phyloP scores from a whole-genome alignment of 139 green algal species.

The Chlorella sp. region DNA sequence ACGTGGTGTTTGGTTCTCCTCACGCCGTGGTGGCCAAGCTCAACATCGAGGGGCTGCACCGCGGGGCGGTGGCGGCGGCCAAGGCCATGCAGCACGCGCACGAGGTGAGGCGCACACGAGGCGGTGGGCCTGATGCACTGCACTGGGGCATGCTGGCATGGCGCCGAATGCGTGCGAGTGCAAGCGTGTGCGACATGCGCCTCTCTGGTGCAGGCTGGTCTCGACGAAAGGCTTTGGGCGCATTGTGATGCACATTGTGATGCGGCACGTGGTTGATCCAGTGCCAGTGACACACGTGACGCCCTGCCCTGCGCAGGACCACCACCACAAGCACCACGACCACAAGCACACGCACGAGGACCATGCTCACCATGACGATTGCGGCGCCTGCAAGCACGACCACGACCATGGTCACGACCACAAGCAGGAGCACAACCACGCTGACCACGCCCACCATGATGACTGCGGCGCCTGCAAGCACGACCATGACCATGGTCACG shows the following conservation, averaged over 20 bases:
- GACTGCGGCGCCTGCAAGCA: constrained; percentile 11
- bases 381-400: constrained; percentile 5
- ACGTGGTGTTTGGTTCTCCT: constrained; percentile 58
- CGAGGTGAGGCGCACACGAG: too few relatives aligned
- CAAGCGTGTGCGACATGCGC: too few relatives aligned
- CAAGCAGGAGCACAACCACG: constrained; percentile 9
- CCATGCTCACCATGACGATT: constrained; percentile 7
- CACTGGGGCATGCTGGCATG: too few relatives aligned
- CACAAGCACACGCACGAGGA: constrained; percentile 10
- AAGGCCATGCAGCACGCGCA: constrained; percentile 39
- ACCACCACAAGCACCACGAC: constrained; percentile 21
- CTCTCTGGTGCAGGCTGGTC: too few relatives aligned
- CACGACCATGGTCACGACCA: constrained; percentile 21
- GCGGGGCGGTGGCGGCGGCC: constrained; percentile 69
- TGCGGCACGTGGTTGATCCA: too few relatives aligned
- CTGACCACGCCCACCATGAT: constrained; percentile 6
- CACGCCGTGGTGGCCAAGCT: constrained; percentile 61
- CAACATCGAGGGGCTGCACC: constrained; percentile 85
- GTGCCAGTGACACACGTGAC: too few relatives aligned
- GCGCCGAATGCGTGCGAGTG: too few relatives aligned
- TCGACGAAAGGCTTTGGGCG: too few relatives aligned
- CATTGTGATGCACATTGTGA: too few relatives aligned
- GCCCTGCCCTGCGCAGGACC: constrained; percentile 9
- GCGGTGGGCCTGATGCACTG: too few relatives aligned
- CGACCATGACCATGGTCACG: constrained; percentile 18